Base-by-base conservation (phyloP, 139 green algal genomes). In the Chlamydomonas sp. region DNA sequence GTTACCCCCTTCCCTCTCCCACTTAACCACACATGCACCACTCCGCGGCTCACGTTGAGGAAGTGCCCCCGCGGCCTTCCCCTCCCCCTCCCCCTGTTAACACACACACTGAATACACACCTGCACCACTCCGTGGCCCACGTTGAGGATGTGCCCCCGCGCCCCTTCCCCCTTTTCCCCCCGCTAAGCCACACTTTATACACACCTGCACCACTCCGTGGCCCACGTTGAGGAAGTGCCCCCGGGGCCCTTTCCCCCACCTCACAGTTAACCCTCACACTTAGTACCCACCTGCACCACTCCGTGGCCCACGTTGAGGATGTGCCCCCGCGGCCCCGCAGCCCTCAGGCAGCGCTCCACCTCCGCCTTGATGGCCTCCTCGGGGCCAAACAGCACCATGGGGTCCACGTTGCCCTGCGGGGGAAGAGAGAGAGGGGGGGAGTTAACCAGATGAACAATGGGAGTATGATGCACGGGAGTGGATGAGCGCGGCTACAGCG, bases 291-390 rank as follows among this genome's bases (percentile, higher is more conserved):
- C 83, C 87, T 98, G 93, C 0, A 97, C 88, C 69, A 99, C 98
- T 59, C 97, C 98, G 85, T 99, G 96, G 1, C 96, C 97, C 61
- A 99, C 96, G 87, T 99, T 99, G 61, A 99, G 91, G 85, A 99
- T 99, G 91, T 99, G 97, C 9, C 93, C 91, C 14, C 86, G 31
- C 0, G 91, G 91, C 16, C 95, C 95, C n/a, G 93, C 92, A 68
- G 94, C 80, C 18, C 94, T 63, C 88, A 98, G 84, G 87, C 91
- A 95, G 16, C 88, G 78, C 1, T 90, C 85, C 59, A 98, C 96
- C 58, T 93, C 94, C 31, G 90, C 63, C 71, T 91, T 73, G 80
- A 99, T 97, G 8, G 68, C 76, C 67, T 93, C 88, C 80, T 95
- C 91, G 57, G 87, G 91, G 9, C 94, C 97, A 90, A 99, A 99